Base-by-base conservation (phyloP, 768 basidiomycete genomes). In the Rubroboletus pulcherrimus region DNA sequence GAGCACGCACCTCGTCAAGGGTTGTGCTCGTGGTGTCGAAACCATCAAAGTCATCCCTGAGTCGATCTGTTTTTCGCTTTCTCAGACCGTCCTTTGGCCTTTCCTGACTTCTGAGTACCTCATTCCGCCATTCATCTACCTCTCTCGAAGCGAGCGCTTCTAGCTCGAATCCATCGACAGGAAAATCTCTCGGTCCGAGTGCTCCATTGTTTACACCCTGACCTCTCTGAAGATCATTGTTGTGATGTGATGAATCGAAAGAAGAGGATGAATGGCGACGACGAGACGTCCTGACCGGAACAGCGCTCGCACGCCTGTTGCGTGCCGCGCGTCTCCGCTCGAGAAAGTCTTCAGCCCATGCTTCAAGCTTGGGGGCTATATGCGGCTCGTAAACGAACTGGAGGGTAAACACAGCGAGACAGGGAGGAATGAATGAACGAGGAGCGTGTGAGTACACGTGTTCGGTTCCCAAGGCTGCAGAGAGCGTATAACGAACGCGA, bases 371-470 rank as follows among this genome's bases (percentile, higher is more conserved):
- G 0, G 85, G 86, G 19, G 84, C 84, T 54, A 88, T 77, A 55
- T 86, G 85, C 10, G 86, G 86, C 58, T 85, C 85, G 54, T 86
- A 87, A 30, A 89, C 79, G 53, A 83, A 82, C 86, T 89, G 55
- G 35, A 43, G 41, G 19, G 30, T 31, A 38, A 17, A 33, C 12
- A 33, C 2, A 14, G 4, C 17, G 14, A 5, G 24, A 30, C 17
- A 11, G 9, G 31, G 24, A 24, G 52, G 31, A 19, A 26, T 45
- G 50, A 50, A 43, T 7, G 56, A 50, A 53, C 35, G 40, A 49
- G 21, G 40, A 39, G 46, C 54, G 63, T 56, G 65, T 64, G 53
- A 60, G 65, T 42, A 51, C 60, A 63, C 56, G 44, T 62, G 65
- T 59, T 56, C 52, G 40, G 24, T 40, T 37, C 43, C 19, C 4